Conservation (phyloP, 2,329 filamentous ascomycete species). For the Clonostachys rosea region DNA sequence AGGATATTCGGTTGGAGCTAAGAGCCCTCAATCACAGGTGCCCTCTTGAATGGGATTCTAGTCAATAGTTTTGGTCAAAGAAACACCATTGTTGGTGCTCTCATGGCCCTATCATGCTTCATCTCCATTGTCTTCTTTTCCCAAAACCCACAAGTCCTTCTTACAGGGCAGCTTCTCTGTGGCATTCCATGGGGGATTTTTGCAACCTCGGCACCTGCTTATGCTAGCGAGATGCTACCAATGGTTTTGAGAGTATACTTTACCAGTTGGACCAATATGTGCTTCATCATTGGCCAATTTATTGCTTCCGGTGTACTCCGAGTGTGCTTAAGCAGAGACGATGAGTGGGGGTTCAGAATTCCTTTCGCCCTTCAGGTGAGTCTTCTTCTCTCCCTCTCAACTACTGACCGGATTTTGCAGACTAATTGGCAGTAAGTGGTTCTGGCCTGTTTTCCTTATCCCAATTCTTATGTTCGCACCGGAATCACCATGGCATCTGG, state of each 20-base stretch:
- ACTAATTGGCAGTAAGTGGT: slow-evolving; percentile 19
- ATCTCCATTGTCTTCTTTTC: slow-evolving; percentile 37
- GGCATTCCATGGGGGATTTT: slow-evolving; percentile 35
- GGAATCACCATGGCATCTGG: slow-evolving; percentile 15
- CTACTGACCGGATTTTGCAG: not conserved
- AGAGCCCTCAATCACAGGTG: slow-evolving; percentile 7
- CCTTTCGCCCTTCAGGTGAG: slow-evolving; percentile 31
- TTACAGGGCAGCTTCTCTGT: slow-evolving; percentile 31
- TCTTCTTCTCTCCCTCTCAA: not conserved
- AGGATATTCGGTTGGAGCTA: no score
- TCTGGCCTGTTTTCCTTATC: slow-evolving; percentile 31
- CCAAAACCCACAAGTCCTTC: slow-evolving; percentile 20
- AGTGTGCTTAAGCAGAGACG: slow-evolving; percentile 7
- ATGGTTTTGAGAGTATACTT: slow-evolving; percentile 27
- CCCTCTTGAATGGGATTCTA: slow-evolving; percentile 33
- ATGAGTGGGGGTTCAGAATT: slow-evolving; percentile 34
- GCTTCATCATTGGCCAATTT: slow-evolving; percentile 33
- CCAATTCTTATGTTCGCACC: slow-evolving; percentile 28
- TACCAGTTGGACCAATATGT: slow-evolving; percentile 33
- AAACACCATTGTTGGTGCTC: slow-evolving; percentile 30
- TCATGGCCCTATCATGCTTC: slow-evolving; percentile 26
- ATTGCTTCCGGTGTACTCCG: slow-evolving; percentile 17
- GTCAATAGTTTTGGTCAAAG: slow-evolving; percentile 31
- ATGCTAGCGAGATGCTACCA: slow-evolving; percentile 31
- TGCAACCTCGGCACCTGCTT: slow-evolving; percentile 31